These are phyloP conservation scores for Meripilus lineatus DNA, from an alignment of 1,284 basidiomycete species.

Conservation along the genomic window DNA sequence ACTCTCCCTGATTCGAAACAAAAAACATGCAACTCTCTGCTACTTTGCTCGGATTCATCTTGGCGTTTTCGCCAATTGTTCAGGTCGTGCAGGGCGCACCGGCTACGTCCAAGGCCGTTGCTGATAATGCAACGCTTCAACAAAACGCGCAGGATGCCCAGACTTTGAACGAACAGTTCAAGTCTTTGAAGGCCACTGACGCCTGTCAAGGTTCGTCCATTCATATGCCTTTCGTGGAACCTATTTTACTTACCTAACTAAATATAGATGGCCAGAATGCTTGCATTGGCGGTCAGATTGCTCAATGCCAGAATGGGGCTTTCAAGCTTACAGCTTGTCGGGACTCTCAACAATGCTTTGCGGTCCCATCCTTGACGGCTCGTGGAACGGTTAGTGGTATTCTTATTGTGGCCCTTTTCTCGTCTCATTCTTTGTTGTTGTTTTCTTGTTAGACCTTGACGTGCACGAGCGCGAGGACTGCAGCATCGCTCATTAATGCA, in stretches of 20 bases:
- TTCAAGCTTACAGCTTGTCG: conserved; percentile 37
- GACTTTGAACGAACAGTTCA: conserved; percentile 42
- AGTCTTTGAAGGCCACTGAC: conserved; percentile 31
- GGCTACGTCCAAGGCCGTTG: conserved; percentile 28
- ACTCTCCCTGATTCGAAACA: background rate
- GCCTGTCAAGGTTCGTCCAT: conserved; percentile 37
- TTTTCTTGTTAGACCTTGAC: conserved; percentile 30
- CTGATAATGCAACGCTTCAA: conserved; percentile 35
- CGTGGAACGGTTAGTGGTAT: conserved; percentile 41
- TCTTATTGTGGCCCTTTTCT: background rate
- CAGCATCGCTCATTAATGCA: conserved; percentile 36
- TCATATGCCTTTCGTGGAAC: background rate
- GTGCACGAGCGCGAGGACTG: conserved; percentile 43
- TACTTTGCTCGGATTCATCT: conserved; percentile 16
- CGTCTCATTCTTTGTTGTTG: background rate
- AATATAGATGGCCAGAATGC: conserved; percentile 36
- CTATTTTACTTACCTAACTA: background rate
- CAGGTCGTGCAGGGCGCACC: conserved; percentile 10
- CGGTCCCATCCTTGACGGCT: conserved; percentile 36
- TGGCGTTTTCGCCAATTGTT: conserved; percentile 11
- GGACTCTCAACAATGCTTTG: conserved; percentile 38
- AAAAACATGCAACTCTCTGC: conserved; percentile 13
- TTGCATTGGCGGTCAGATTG: conserved; percentile 36
- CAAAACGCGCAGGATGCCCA: conserved; percentile 46
- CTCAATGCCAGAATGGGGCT: conserved; percentile 35